Conservation (phyloP, 78 protist genomes). For the slime mould (Dictyostelium discoideum) region DNA sequence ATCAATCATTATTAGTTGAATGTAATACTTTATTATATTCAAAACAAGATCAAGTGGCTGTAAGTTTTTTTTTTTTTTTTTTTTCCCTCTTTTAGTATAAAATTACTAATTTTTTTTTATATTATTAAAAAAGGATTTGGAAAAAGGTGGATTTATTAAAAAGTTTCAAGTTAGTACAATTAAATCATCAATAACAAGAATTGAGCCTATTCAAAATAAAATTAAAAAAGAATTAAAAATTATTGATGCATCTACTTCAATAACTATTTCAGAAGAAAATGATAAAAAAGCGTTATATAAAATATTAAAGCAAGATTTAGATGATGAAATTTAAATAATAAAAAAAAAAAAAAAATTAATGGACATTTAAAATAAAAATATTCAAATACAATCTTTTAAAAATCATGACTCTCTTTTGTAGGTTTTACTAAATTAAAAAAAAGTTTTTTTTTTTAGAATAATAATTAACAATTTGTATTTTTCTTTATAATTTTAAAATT, state of each 20-base stretch:
- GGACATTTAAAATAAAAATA: too few species aligned
- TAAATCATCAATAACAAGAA: constrained; percentile 19
- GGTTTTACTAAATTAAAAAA: too few species aligned
- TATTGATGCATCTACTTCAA: constrained; percentile 14
- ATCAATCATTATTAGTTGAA: constrained; percentile 44
- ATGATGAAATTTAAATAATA: constrained; percentile 23
- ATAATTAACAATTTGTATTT: too few species aligned
- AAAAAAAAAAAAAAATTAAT: neutral
- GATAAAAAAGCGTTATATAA: constrained; percentile 6
- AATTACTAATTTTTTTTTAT: too few species aligned
- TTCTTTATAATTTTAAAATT: neutral
- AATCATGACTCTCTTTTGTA: too few species aligned
- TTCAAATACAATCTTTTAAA: too few species aligned
- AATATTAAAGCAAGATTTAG: constrained; percentile 15
- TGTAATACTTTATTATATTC: constrained; percentile 63
- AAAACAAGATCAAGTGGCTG: constrained; percentile 23
- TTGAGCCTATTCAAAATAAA: constrained; percentile 50
- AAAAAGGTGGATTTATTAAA: constrained; percentile 63
- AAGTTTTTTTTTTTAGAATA: too few species aligned
- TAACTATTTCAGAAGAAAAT: constrained; percentile 20
- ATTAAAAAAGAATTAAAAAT: constrained; percentile 24
- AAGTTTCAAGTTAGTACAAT: constrained; percentile 19
- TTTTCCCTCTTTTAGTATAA: neutral
- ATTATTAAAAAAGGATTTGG: neutral
- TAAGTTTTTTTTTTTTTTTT: neutral